A percentile compares a stretch with the other conserved stretches of the same genome.
phyloP scores from a whole-genome alignment of 176 grass and related monocot species.

The Eremochloa ophiuroides region DNA sequence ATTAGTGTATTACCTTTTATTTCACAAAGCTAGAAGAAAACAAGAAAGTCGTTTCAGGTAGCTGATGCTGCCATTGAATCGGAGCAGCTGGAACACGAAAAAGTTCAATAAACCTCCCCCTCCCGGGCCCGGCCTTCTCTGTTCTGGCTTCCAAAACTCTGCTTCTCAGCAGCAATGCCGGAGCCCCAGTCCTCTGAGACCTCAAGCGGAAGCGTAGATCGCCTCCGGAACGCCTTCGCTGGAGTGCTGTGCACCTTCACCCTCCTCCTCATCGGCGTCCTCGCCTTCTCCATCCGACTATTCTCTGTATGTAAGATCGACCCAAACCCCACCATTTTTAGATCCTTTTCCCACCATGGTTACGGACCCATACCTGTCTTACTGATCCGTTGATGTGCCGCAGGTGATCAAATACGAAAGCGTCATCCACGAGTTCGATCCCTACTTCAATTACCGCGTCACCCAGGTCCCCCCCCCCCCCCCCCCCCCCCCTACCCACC shows the following conservation, averaged over 20 bases:
- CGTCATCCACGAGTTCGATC: slow-evolving; percentile 99
- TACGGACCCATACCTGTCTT: neutral
- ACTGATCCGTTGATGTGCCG: neutral
- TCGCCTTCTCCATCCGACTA: slow-evolving; percentile 97
- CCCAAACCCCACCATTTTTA: neutral
- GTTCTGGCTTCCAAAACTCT: neutral
- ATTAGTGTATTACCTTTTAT: no score
- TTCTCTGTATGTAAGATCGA: slow-evolving; percentile 94
- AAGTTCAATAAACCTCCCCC: neutral
- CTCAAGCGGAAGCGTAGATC: slow-evolving; percentile 16
- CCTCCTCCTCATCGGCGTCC: slow-evolving; percentile 85
- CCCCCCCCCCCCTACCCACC: no score
- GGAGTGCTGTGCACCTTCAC: slow-evolving; percentile 77
- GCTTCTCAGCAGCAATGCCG: slow-evolving; percentile 55
- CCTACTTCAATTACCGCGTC: slow-evolving; percentile 98
- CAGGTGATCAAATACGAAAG: slow-evolving; percentile 99
- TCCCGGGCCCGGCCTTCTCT: neutral
- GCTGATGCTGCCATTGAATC: no score
- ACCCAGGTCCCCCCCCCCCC: no score
- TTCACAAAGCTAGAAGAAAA: no score
- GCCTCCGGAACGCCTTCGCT: slow-evolving; percentile 80
- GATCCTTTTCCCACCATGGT: neutral
- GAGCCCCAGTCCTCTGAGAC: slow-evolving; percentile 35
- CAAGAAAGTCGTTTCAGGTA: no score
- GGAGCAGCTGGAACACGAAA: no score